These are phyloP conservation scores for Microbotryum scabiosae DNA, from an alignment of 1,284 basidiomycete genomes.

Conservation along the genomic window DNA sequence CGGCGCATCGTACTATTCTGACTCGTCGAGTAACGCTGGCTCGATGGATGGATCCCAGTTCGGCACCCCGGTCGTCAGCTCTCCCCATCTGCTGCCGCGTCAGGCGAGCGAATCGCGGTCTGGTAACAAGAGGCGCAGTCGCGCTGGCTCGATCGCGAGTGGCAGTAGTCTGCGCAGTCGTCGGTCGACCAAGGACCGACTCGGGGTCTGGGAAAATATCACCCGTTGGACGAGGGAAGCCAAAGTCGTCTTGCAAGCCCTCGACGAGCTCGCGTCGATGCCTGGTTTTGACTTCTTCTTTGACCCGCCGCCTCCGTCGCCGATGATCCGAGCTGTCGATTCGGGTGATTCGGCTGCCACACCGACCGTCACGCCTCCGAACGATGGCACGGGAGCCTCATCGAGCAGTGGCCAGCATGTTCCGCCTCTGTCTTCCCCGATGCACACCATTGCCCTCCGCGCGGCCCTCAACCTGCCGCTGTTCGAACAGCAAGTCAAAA, in stretches of 20 bases:
- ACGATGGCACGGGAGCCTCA: not conserved
- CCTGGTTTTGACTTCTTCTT: conserved; percentile 24
- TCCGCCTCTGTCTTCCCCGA: conserved; percentile 11
- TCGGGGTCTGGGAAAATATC: conserved; percentile 37
- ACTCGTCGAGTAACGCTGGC: conserved; percentile 2
- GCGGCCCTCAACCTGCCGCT: conserved; percentile 52
- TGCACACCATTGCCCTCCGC: conserved; percentile 16
- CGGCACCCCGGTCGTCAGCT: conserved; percentile 15
- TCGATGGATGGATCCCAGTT: conserved; percentile 5
- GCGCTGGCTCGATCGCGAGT: conserved; percentile 1
- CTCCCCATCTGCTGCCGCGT: conserved; percentile 19
- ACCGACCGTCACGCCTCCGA: conserved; percentile 9
- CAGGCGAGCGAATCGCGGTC: conserved; percentile 22
- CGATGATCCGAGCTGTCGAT: conserved; percentile 2
- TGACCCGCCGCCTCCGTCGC: not conserved
- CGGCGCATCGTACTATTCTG: conserved; percentile 23
- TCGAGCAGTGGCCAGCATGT: conserved; percentile 1
- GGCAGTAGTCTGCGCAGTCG: not conserved
- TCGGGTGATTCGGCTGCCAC: not conserved
- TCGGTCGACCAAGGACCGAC: conserved; percentile 14
- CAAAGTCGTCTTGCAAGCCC: conserved; percentile 39
- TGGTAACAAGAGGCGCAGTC: conserved; percentile 26
- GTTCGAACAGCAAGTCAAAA: conserved; percentile 58
- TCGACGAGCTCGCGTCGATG: conserved; percentile 30
- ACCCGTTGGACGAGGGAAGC: conserved; percentile 37